Conservation (phyloP, 371 early-diverging fungal genomes). For the Apophysomyces variabilis region DNA sequence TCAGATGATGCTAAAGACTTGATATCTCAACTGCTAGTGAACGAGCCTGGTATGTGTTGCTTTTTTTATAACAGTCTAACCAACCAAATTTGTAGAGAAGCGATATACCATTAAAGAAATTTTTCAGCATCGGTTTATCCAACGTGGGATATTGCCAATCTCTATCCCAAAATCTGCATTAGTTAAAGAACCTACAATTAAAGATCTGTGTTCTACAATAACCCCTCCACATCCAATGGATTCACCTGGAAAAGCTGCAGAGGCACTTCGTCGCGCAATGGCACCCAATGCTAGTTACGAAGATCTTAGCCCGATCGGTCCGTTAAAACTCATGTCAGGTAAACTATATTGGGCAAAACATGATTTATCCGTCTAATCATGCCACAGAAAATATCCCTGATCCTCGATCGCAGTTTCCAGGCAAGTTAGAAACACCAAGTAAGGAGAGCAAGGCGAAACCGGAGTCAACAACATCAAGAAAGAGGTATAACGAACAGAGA, state of each 20-base stretch:
- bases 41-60: conserved; percentile 65
- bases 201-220: conserved; percentile 17
- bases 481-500: neutral
- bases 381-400: conserved; percentile 17
- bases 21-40: conserved; percentile 79
- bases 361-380: neutral
- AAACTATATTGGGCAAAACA: neutral
- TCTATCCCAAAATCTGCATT: conserved; percentile 39
- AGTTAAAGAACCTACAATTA: conserved; percentile 28
- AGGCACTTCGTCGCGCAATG: conserved; percentile 22
- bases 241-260: conserved; percentile 25
- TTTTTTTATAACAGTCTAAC: neutral
- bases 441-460: neutral
- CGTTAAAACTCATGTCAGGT: conserved; percentile 28
- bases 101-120: conserved; percentile 49
- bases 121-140: conserved; percentile 51
- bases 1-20: conserved; percentile 79
- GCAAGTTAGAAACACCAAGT: neutral
- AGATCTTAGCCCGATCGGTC: conserved; percentile 19
- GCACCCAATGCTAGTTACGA: conserved; percentile 22
- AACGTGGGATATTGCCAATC: conserved; percentile 41
- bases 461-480: neutral
- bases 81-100: conserved; percentile 27
- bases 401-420: conserved; percentile 15
- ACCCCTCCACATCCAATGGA: conserved; percentile 7